Conservation (phyloP, 1,284 basidiomycete genomes). For the Ganoderma lingzhi region DNA sequence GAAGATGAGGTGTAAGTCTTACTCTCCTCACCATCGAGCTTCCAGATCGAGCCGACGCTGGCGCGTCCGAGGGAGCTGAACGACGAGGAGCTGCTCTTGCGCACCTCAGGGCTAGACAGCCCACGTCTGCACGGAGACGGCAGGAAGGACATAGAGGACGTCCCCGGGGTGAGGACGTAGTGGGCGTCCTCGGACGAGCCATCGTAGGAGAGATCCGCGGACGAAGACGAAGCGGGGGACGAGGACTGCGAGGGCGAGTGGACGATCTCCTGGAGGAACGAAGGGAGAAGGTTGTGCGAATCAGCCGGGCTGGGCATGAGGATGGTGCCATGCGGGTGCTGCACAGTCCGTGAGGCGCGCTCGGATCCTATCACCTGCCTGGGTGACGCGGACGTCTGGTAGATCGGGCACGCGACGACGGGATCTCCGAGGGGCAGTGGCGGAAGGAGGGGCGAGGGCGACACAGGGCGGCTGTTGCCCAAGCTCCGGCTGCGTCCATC, state of each 20-base stretch:
- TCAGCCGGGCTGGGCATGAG: slow-evolving; percentile 35
- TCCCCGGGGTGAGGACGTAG: slow-evolving; percentile 28
- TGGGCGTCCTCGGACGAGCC: slow-evolving; percentile 60
- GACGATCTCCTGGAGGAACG: slow-evolving; percentile 77
- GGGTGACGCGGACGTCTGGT: slow-evolving; percentile 63
- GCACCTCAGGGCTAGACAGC: background rate
- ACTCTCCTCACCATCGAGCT: slow-evolving; percentile 69
- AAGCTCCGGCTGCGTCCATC: slow-evolving; percentile 14
- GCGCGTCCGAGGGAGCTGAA: slow-evolving; percentile 22
- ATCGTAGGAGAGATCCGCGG: slow-evolving; percentile 69
- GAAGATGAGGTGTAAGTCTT: slow-evolving; percentile 42
- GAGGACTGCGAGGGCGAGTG: slow-evolving; percentile 70
- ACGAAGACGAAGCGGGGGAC: slow-evolving; percentile 59
- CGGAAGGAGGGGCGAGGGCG: slow-evolving; percentile 24
- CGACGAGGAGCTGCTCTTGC: slow-evolving; percentile 16
- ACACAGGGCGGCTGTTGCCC: slow-evolving; percentile 17
- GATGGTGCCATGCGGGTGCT: slow-evolving; percentile 19
- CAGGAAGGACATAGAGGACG: slow-evolving; percentile 14
- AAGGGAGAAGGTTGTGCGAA: slow-evolving; percentile 59
- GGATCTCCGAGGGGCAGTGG: slow-evolving; percentile 27
- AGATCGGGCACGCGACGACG: slow-evolving; percentile 60
- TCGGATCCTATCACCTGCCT: slow-evolving; percentile 33
- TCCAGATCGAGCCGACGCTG: slow-evolving; percentile 58
- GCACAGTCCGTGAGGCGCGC: slow-evolving; percentile 24
- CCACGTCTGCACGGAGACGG: background rate